These are phyloP conservation scores for Multifurca ochricompacta DNA, from an alignment of 768 basidiomycete species.

Conservation along the genomic window DNA sequence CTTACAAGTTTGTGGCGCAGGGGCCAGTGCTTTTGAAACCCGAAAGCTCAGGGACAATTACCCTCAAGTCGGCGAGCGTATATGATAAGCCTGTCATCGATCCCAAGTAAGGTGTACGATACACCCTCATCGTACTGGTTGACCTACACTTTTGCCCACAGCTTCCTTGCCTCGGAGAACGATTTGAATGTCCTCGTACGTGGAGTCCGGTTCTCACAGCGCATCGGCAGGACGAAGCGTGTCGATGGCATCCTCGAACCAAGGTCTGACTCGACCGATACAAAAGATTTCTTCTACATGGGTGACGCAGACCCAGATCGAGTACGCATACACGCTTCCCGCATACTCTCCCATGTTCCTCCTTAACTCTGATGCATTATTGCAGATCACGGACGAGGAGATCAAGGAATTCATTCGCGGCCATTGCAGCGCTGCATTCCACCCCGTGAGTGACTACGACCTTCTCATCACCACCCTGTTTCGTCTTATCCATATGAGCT, in stretches of 20 bases:
- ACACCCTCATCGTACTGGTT: too few relatives aligned
- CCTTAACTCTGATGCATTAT: not conserved
- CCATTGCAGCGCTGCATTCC: constrained; percentile 18
- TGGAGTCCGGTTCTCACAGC: constrained; percentile 14
- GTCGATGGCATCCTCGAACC: constrained; percentile 16
- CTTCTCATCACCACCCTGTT: not conserved
- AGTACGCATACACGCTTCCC: not conserved
- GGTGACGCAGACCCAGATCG: constrained; percentile 11
- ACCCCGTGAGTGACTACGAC: constrained; percentile 26
- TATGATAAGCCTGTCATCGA: constrained; percentile 15
- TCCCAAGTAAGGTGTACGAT: constrained; percentile 9
- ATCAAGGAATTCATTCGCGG: constrained; percentile 14
- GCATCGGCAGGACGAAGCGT: constrained; percentile 3
- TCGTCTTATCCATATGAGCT: not conserved
- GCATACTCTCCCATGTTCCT: not conserved
- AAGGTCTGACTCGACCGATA: constrained; percentile 6
- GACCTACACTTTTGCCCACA: not conserved
- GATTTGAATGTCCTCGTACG: constrained; percentile 17
- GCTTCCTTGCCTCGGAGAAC: constrained; percentile 18
- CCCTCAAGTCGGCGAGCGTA: constrained; percentile 5
- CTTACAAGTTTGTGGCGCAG: not conserved
- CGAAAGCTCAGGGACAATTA: constrained; percentile 13
- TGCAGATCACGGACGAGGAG: constrained; percentile 20
- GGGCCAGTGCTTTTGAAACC: constrained; percentile 12
- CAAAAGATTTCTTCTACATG: constrained; percentile 13